These are phyloP conservation scores for Anastatica hierochuntica DNA, from an alignment of 345 rosid genomes.

Conservation along the genomic window DNA sequence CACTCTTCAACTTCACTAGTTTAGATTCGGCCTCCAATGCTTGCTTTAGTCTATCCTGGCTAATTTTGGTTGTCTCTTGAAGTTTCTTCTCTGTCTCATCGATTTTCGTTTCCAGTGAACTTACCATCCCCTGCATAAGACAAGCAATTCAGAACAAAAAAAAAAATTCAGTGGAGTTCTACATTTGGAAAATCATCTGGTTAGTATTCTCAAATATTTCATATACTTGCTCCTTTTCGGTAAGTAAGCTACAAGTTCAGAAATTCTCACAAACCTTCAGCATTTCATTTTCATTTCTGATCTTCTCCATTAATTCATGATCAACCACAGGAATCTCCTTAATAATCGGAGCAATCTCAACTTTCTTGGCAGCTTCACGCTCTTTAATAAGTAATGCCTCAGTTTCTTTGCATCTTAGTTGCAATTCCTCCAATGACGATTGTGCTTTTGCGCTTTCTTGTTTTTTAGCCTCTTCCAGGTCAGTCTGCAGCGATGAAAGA, in stretches of 20 bases:
- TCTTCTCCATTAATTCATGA: conserved; percentile 59
- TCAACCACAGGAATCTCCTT: conserved; percentile 86
- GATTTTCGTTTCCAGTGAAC: conserved; percentile 74
- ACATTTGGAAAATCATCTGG: too few species aligned
- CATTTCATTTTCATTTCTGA: conserved; percentile 80
- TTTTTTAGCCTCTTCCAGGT: conserved; percentile 84
- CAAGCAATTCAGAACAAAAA: conserved; percentile 1
- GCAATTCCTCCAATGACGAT: conserved; percentile 69
- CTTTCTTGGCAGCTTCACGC: conserved; percentile 62
- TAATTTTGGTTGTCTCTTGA: conserved; percentile 71
- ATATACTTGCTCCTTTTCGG: too few species aligned
- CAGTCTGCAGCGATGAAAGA: conserved; percentile 46
- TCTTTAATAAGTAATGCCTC: conserved; percentile 68
- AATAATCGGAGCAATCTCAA: conserved; percentile 61
- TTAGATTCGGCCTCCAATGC: conserved; percentile 86
- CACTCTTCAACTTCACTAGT: conserved; percentile 69
- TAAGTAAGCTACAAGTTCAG: too few species aligned
- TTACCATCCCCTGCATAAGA: conserved; percentile 58
- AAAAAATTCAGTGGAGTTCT: too few species aligned
- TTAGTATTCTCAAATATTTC: too few species aligned
- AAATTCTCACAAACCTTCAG: conserved; percentile 58
- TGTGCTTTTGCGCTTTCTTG: conserved; percentile 89
- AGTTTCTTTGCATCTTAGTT: conserved; percentile 71
- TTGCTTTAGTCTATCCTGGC: conserved; percentile 92
- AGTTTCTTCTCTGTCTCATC: conserved; percentile 84